Percentiles rank a stretch among this genome's conserved stretches.
These are phyloP conservation scores for sorghum (Sorghum bicolor) DNA, from an alignment of 176 grass and related monocot species.

Conservation along the genomic window Sorghum_bicolor_NCBIv3 NC_012873.2:2006501-2007000, in stretches of 20 bases:
- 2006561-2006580: not conserved
- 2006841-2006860: not conserved
- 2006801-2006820: not conserved
- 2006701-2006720: not conserved
- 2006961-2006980: not conserved
- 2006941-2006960: not conserved
- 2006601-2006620: not conserved
- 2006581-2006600: not conserved
- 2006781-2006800: not conserved
- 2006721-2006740: not conserved
- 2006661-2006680: not conserved
- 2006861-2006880: not conserved
- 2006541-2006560: not conserved
- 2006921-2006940: not conserved
- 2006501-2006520: slow-evolving; percentile 72
- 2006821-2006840: not conserved
- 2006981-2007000: not conserved
- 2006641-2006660: not conserved
- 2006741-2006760: not conserved
- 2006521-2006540: not conserved
- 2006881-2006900: not conserved
- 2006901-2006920: not conserved
- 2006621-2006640: not conserved
- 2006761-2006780: not conserved
- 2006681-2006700: not conserved